Base-by-base conservation (phyloP, 1,139 yeast species). In the Saccharomyces hybrid region DNA sequence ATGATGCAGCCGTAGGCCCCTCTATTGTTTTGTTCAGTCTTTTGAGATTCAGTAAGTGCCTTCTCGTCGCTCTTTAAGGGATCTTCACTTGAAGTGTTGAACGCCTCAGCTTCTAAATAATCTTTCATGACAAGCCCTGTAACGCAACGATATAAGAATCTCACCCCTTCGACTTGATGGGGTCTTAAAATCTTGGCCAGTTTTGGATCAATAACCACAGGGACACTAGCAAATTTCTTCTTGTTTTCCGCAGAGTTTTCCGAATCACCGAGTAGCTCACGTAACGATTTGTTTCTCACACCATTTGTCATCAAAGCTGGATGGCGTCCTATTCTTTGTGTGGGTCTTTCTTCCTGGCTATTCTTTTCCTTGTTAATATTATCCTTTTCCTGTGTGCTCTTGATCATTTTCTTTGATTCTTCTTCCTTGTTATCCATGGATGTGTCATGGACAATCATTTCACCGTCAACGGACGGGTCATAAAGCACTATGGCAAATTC, bases 121-220 rank as follows among this genome's bases (percentile, higher is more conserved):
- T 69, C 72, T 52, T 69, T 68, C 71, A 69, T 68, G 2, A 89
- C 79, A 48, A 91, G 72, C 0, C 99, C 99, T 0, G 97, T 80
- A 0, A 96, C 89, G 70, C 98, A 91, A 56, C 93, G 74, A 66
- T 90, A 93, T 56, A 93, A 73, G 67, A 93, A 93, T 68, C 88
- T 81, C 34, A 93, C 97, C 59, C 99, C 99, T 55, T 93, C 96
- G 3, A 93, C 84, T 69, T 93, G 99, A 76, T 93, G 99, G 0
- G 99, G 99, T 60, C 99, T 79, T 50, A 93, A 75, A 46, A 89
- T 84, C 66, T 88, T 88, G 32, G 95, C 82, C 38, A 93, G 75
- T 58, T 79, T 80, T 0, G 99, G 99, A 65, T 93, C 99, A 51
- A 95, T 88, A 1, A 95, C 98, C 7, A 93, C 99, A 0, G 99